Percentiles rank a stretch among this genome's conserved stretches.
Evolutionary conservation across 306 rosid species (phyloP).

Genomic region (Elaeagnus macrophylla): DNA sequence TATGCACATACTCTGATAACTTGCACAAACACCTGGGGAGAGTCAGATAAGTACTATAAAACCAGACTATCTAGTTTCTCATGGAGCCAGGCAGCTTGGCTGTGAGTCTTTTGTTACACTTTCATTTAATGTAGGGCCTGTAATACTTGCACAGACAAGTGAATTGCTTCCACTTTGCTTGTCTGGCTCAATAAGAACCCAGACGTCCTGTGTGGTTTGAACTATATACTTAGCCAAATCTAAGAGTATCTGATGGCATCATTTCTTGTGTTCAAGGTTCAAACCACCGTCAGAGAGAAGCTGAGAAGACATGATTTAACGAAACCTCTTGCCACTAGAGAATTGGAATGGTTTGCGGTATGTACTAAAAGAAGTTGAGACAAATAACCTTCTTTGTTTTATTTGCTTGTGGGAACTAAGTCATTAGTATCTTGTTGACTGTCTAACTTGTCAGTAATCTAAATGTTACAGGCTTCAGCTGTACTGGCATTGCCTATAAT

Average conservation of each 20-base stretch:
- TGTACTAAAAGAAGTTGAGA: conserved; percentile 20
- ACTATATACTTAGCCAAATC: neutral
- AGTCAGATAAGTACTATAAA: too few species aligned
- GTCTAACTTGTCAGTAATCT: conserved; percentile 7
- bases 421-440: conserved; percentile 10
- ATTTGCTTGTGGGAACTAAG: neutral
- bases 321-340: conserved; percentile 74
- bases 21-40: too few species aligned
- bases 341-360: conserved; percentile 97
- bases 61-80: too few species aligned
- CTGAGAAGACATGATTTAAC: conserved; percentile 72
- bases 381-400: neutral
- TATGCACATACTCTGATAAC: too few species aligned
- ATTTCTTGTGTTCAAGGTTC: conserved; percentile 49
- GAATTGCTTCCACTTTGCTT: too few species aligned
- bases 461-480: conserved; percentile 81
- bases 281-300: conserved; percentile 51
- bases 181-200: too few species aligned
- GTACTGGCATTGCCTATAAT: conserved; percentile 73
- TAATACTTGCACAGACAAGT: too few species aligned
- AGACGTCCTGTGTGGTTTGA: neutral
- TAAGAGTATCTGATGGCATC: conserved; percentile 6
- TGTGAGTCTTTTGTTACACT: too few species aligned
- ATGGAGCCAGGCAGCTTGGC: too few species aligned
- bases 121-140: too few species aligned